These are phyloP conservation scores for Boletellus sp. DNA, from an alignment of 1,284 basidiomycete genomes.

Conservation along the genomic window DNA sequence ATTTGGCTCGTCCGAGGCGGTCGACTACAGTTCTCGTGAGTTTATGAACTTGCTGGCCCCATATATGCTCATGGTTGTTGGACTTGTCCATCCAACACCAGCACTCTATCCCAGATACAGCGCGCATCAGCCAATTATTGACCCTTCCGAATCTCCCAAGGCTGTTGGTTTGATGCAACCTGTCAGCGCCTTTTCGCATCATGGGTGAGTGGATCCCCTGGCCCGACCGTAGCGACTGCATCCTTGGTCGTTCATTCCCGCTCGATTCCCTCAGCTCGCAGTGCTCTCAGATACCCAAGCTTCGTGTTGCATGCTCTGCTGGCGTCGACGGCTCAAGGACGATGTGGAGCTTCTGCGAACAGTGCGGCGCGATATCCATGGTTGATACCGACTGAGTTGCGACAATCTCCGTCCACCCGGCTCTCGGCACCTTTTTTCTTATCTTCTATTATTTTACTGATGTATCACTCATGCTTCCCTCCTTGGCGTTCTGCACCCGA, in stretches of 20 bases:
- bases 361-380: slow-evolving; percentile 84
- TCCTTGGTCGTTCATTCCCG: slow-evolving; percentile 6
- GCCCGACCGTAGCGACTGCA: slow-evolving; percentile 10
- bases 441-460: slow-evolving; percentile 36
- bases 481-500: slow-evolving; percentile 23
- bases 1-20: slow-evolving; percentile 39
- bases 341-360: slow-evolving; percentile 84
- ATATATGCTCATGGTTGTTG: not conserved
- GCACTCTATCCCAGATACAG: slow-evolving; percentile 62
- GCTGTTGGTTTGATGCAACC: slow-evolving; percentile 68
- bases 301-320: slow-evolving; percentile 62
- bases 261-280: slow-evolving; percentile 42
- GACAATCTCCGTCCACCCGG: slow-evolving; percentile 1
- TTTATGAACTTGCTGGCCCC: slow-evolving; percentile 3
- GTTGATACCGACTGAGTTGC: slow-evolving; percentile 61
- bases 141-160: slow-evolving; percentile 40
- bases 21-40: slow-evolving; percentile 38
- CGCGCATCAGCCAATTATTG: slow-evolving; percentile 54
- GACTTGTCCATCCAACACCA: slow-evolving; percentile 18
- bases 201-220: slow-evolving; percentile 55
- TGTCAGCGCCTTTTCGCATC: slow-evolving; percentile 56
- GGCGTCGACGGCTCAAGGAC: slow-evolving; percentile 60
- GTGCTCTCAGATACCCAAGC: slow-evolving; percentile 76
- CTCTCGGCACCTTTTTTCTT: slow-evolving; percentile 26
- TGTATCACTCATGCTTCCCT: slow-evolving; percentile 24